Conservation (phyloP, 495 filamentous ascomycete genomes). For the Penicillium verhagenii region DNA sequence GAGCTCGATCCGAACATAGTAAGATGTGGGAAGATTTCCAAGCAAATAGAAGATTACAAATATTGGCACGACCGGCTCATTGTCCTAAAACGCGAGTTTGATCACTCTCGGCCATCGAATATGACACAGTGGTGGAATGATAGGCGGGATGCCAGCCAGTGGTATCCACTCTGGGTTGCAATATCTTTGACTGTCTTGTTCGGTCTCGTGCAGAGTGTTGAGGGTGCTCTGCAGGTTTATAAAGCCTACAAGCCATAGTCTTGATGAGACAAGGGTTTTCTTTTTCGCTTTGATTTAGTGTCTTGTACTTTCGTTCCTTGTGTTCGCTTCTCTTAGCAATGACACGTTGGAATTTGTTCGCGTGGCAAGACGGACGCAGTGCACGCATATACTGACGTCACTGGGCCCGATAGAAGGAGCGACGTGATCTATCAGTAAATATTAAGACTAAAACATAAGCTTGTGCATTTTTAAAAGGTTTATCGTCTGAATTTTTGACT, state of each 20-base stretch:
- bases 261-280: too few relatives aligned
- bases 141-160: constrained; percentile 48
- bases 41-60: constrained; percentile 43
- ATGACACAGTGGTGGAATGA: constrained; percentile 53
- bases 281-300: too few relatives aligned
- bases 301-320: too few relatives aligned
- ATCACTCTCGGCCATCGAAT: constrained; percentile 45
- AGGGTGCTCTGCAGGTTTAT: constrained; percentile 48
- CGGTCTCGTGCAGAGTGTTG: constrained; percentile 49
- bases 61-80: constrained; percentile 54
- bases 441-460: too few relatives aligned
- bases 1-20: constrained; percentile 24
- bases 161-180: constrained; percentile 58
- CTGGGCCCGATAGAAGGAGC: too few relatives aligned
- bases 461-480: too few relatives aligned
- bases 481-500: too few relatives aligned
- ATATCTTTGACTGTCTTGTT: constrained; percentile 49
- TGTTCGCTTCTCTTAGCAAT: too few relatives aligned
- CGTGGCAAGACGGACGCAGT: too few relatives aligned
- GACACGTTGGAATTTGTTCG: too few relatives aligned
- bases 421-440: too few relatives aligned
- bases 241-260: constrained; percentile 17
- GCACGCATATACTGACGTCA: too few relatives aligned
- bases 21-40: constrained; percentile 12
- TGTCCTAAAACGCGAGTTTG: constrained; percentile 51